Evolutionary conservation across 2,329 filamentous ascomycete genomes (phyloP).

Genomic region (Rhytidhysteron rufulum): DNA sequence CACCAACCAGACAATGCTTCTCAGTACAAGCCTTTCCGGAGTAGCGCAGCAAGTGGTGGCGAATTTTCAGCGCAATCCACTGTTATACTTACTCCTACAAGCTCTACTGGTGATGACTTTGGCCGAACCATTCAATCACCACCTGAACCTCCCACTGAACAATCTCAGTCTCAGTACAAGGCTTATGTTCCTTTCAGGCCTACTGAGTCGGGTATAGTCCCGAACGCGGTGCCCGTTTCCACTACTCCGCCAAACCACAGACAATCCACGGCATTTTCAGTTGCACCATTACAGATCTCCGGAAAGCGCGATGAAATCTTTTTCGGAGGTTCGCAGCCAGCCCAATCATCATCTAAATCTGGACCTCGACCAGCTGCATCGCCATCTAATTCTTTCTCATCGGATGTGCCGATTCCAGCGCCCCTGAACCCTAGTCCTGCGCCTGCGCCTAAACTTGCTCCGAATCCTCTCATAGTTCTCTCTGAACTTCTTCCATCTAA

Average conservation of each 20-base stretch:
- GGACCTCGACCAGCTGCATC: conserved; percentile 13
- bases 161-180: conserved; percentile 19
- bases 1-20: not conserved
- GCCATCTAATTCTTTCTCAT: conserved; percentile 9
- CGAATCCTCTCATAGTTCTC: conserved; percentile 14
- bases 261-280: conserved; percentile 20
- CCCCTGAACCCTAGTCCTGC: conserved; percentile 17
- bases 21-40: conserved; percentile 5
- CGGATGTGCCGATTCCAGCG: conserved; percentile 21
- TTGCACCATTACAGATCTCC: conserved; percentile 10
- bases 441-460: conserved; percentile 11
- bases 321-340: conserved; percentile 18
- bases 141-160: conserved; percentile 25
- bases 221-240: conserved; percentile 14
- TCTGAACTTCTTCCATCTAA: conserved; percentile 16
- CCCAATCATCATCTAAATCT: conserved; percentile 9
- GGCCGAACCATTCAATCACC: conserved; percentile 17
- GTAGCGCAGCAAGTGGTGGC: conserved; percentile 1
- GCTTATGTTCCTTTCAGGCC: conserved; percentile 18
- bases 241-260: conserved; percentile 9
- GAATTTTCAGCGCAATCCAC: conserved; percentile 22
- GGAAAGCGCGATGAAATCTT: conserved; percentile 30
- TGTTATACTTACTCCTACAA: conserved; percentile 31
- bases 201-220: not conserved
- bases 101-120: conserved; percentile 27